phyloP scores from a whole-genome alignment of 2,329 filamentous ascomycete species.

The Colletotrichum zoysiae region DNA sequence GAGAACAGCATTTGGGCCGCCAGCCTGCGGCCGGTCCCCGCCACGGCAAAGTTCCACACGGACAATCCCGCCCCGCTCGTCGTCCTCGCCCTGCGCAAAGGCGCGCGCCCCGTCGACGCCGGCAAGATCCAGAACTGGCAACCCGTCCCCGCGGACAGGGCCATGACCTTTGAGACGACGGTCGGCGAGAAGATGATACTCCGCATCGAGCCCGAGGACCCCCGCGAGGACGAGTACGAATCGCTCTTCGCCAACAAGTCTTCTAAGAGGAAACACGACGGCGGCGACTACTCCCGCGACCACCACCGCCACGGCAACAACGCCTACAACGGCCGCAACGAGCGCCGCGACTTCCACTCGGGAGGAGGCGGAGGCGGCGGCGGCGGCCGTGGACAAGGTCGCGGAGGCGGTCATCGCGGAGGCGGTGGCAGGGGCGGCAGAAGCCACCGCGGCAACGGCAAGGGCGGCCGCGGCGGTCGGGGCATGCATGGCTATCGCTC shows the following conservation, averaged over 20 bases:
- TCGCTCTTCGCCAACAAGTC: slow-evolving; percentile 71
- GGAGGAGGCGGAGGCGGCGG: slow-evolving; percentile 54
- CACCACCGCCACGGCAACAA: slow-evolving; percentile 45
- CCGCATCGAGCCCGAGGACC: slow-evolving; percentile 80
- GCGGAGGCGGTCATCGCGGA: slow-evolving; percentile 53
- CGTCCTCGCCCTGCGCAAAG: slow-evolving; percentile 83
- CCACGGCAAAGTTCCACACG: slow-evolving; percentile 77
- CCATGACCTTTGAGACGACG: slow-evolving; percentile 82
- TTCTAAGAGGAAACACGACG: slow-evolving; percentile 69
- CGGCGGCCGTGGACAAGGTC: slow-evolving; percentile 52
- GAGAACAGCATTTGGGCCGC: slow-evolving; percentile 92
- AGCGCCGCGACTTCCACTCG: slow-evolving; percentile 58
- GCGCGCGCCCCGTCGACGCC: slow-evolving; percentile 82
- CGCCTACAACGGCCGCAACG: slow-evolving; percentile 54
- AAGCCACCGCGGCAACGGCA: slow-evolving; percentile 56
- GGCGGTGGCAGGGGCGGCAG: slow-evolving; percentile 55
- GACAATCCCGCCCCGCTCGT: slow-evolving; percentile 84
- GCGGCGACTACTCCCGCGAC: slow-evolving; percentile 48
- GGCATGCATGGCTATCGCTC: slow-evolving; percentile 72
- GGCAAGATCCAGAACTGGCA: slow-evolving; percentile 87
- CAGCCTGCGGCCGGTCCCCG: slow-evolving; percentile 78
- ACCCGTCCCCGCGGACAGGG: slow-evolving; percentile 76
- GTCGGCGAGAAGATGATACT: slow-evolving; percentile 90
- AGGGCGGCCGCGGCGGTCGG: slow-evolving; percentile 59
- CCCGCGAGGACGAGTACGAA: slow-evolving; percentile 72